Conservation (phyloP, 2,329 filamentous ascomycete genomes). For the Diaporthe vaccinii region DNA sequence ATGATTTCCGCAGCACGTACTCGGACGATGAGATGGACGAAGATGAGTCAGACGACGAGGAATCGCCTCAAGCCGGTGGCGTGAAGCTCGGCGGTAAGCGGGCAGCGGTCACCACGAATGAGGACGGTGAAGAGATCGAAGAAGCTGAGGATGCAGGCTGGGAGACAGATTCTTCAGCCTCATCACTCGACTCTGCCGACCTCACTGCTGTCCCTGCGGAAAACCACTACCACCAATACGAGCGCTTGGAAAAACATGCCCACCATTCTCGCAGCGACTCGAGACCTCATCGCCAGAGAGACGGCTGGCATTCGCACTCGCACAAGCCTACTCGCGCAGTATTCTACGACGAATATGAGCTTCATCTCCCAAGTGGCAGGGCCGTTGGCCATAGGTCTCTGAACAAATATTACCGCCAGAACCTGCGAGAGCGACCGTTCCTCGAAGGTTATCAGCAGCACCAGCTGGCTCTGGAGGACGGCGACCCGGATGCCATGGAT, state of each 20-base stretch:
- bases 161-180: constrained; percentile 95
- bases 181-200: constrained; percentile 88
- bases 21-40: constrained; percentile 81
- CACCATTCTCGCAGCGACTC: constrained; percentile 82
- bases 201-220: constrained; percentile 85
- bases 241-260: constrained; percentile 78
- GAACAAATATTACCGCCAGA: constrained; percentile 91
- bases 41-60: constrained; percentile 71
- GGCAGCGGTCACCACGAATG: constrained; percentile 63
- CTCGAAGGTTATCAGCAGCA: constrained; percentile 76
- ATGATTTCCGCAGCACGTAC: constrained; percentile 97
- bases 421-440: constrained; percentile 86
- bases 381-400: constrained; percentile 91
- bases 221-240: constrained; percentile 77
- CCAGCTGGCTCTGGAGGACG: constrained; percentile 67
- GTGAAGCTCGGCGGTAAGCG: constrained; percentile 79
- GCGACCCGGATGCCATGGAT: constrained; percentile 51
- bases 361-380: constrained; percentile 91
- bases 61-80: constrained; percentile 66
- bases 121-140: constrained; percentile 65
- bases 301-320: constrained; percentile 86
- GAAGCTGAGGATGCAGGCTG: constrained; percentile 80
- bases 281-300: constrained; percentile 78
- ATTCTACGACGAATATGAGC: constrained; percentile 92
- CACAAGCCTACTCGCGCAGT: constrained; percentile 82